These are phyloP conservation scores for Eucalyptus dawsonii DNA, from an alignment of 345 rosid genomes.

Conservation along the genomic window DNA sequence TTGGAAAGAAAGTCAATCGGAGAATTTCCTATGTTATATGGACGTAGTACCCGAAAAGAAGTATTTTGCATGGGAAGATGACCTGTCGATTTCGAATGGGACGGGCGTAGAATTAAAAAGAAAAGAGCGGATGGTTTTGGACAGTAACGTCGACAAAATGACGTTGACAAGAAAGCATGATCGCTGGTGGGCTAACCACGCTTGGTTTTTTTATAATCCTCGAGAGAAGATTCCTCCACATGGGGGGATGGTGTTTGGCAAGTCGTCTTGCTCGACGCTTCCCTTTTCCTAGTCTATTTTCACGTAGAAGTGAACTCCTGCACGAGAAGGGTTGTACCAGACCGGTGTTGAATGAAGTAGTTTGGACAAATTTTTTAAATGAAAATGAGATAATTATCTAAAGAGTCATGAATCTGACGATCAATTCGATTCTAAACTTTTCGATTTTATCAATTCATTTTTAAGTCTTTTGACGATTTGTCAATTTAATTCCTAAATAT, in stretches of 20 bases:
- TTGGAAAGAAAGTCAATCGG: neutral
- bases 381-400: neutral
- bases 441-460: rapidly evolving
- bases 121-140: neutral
- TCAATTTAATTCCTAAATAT: rapidly evolving
- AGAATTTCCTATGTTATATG: neutral
- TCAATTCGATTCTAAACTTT: rapidly evolving
- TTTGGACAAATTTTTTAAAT: neutral
- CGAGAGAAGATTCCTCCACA: neutral
- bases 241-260: neutral
- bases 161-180: neutral
- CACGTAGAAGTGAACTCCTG: neutral
- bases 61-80: neutral
- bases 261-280: neutral
- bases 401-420: rapidly evolving
- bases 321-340: neutral
- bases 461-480: rapidly evolving
- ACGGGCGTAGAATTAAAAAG: neutral
- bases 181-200: neutral
- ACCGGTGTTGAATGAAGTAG: neutral
- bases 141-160: neutral
- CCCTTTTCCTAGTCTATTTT: neutral
- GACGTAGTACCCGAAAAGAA: neutral
- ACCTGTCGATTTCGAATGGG: neutral
- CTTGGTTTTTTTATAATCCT: neutral